phyloP scores from a whole-genome alignment of 2,329 filamentous ascomycete species.

The Didymella segeticola region DNA sequence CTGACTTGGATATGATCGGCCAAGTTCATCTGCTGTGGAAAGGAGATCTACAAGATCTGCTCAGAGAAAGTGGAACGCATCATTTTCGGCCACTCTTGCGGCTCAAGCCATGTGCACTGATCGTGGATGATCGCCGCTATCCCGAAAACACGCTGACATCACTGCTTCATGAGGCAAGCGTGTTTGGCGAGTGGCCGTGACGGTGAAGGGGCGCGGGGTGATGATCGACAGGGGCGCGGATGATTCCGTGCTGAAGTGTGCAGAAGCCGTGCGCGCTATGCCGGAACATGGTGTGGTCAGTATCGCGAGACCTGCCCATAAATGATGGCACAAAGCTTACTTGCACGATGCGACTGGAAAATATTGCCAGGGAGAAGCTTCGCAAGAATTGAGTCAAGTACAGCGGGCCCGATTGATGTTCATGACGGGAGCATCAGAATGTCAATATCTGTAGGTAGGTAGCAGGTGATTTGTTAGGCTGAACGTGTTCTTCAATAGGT shows the following conservation, averaged over 20 bases:
- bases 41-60: slow-evolving; percentile 9
- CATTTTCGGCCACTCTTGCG: slow-evolving; percentile 1
- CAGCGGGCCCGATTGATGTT: not conserved
- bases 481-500: not conserved
- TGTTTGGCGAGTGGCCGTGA: not conserved
- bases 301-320: not conserved
- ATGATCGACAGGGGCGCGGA: slow-evolving; percentile 19
- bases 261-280: not conserved
- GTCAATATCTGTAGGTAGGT: no score
- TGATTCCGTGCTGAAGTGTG: not conserved
- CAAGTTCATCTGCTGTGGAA: not conserved
- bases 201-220: slow-evolving; percentile 2
- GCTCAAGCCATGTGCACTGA: slow-evolving; percentile 1
- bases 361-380: not conserved
- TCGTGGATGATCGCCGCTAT: not conserved
- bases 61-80: not conserved
- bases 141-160: not conserved
- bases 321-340: not conserved
- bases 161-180: not conserved
- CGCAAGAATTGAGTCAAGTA: not conserved
- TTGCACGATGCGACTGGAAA: not conserved
- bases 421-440: not conserved
- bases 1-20: not conserved
- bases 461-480: not conserved
- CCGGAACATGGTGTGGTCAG: not conserved